Conservation (phyloP, 2,329 filamentous ascomycete species). For the Phialophora macrospora region DNA sequence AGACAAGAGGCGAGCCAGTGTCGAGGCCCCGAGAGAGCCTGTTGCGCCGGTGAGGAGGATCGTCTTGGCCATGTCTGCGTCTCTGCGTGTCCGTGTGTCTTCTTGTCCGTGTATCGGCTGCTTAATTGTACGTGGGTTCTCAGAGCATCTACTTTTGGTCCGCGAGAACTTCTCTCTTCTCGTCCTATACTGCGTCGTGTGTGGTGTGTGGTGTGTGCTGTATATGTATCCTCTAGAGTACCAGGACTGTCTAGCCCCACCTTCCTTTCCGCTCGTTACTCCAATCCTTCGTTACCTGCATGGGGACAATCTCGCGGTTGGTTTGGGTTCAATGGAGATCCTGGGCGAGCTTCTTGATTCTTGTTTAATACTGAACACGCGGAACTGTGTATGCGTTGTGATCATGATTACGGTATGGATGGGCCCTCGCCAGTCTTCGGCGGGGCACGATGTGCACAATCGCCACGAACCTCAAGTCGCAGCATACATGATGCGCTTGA, state of each 20-base stretch:
- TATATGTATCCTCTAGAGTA: conserved; percentile 5
- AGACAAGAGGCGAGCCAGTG: conserved; percentile 13
- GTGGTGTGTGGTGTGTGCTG: neutral
- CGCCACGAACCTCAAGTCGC: neutral
- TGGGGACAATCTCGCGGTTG: neutral
- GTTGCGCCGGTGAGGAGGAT: conserved; percentile 26
- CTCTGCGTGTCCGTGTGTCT: neutral
- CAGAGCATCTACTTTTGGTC: neutral
- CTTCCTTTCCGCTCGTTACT: neutral
- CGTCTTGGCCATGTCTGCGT: conserved; percentile 9
- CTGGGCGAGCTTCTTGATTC: neutral
- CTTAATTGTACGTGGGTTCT: neutral
- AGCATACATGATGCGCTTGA: neutral
- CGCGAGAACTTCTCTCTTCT: neutral
- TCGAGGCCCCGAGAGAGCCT: conserved; percentile 17
- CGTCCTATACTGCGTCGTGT: neutral
- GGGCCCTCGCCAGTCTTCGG: neutral
- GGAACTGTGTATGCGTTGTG: neutral
- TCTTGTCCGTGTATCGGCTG: neutral
- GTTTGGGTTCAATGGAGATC: neutral
- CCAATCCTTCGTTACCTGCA: neutral
- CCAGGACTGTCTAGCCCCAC: neutral
- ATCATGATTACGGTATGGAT: neutral
- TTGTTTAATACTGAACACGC: neutral
- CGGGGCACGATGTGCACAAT: neutral